Percentiles rank a stretch among this genome's conserved stretches.
Conservation (phyloP, 108 stramenopile species). For the Pseudonitzschia multistriata region DNA sequence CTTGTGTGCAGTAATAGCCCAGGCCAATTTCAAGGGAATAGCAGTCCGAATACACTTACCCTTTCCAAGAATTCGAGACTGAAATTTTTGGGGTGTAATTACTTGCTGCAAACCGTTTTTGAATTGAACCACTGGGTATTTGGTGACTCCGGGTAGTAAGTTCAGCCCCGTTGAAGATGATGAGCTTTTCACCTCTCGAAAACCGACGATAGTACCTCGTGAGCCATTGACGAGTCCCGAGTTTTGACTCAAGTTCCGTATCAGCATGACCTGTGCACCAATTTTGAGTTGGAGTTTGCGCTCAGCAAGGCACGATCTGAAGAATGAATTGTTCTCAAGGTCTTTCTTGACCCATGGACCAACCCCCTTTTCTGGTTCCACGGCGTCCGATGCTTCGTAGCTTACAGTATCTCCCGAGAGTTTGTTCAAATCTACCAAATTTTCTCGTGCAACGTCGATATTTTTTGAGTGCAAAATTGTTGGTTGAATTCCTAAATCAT, state of each 20-base stretch:
- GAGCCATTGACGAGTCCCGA: conserved; percentile 67
- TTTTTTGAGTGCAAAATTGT: conserved; percentile 71
- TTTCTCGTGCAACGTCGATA: conserved; percentile 72
- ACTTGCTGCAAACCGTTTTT: conserved; percentile 29
- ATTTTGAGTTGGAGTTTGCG: conserved; percentile 44
- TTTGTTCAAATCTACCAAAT: conserved; percentile 50
- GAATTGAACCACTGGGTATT: conserved; percentile 49
- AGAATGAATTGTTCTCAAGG: conserved; percentile 33
- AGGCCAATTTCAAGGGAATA: conserved; percentile 70
- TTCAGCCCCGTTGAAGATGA: conserved; percentile 1
- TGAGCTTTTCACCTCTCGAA: conserved; percentile 28
- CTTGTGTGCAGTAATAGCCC: conserved; percentile 83
- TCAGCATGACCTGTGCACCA: conserved; percentile 85
- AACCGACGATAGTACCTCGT: conserved; percentile 62
- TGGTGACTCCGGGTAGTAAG: conserved; percentile 27
- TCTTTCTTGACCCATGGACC: conserved; percentile 33
- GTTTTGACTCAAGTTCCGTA: conserved; percentile 65
- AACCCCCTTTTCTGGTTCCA: conserved; percentile 33
- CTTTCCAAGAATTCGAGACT: conserved; percentile 30
- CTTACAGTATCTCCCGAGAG: conserved; percentile 40
- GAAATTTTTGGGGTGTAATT: conserved; percentile 28
- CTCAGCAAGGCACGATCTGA: conserved; percentile 44
- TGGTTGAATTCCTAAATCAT: conserved; percentile 41
- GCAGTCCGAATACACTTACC: conserved; percentile 48
- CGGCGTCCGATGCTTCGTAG: conserved; percentile 56